Percentiles rank a stretch among this genome's conserved stretches.
Conservation (phyloP, 257 asterid genomes). For the Solanum appendiculatum region DNA sequence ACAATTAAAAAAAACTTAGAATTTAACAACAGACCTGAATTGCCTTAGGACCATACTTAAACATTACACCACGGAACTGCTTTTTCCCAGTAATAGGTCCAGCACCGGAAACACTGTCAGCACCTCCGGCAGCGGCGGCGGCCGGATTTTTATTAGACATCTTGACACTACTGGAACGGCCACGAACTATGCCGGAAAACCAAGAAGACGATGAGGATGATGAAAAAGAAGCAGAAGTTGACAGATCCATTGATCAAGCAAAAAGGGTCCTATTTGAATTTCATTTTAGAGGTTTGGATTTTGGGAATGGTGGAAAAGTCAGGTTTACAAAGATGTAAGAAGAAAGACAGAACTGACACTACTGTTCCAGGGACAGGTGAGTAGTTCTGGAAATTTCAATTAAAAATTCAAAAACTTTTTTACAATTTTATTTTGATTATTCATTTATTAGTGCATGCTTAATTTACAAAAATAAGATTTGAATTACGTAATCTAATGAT, state of each 20-base stretch:
- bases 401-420: not conserved
- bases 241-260: slow-evolving; percentile 36
- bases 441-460: not conserved
- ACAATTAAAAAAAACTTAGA: not conserved
- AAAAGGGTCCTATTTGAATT: not conserved
- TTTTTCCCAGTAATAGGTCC: slow-evolving; percentile 62
- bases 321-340: not conserved
- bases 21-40: slow-evolving; percentile 45
- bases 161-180: slow-evolving; percentile 53
- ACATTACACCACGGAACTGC: slow-evolving; percentile 78
- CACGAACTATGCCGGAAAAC: slow-evolving; percentile 81
- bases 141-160: slow-evolving; percentile 22
- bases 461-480: not conserved
- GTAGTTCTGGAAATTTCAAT: not conserved
- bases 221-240: slow-evolving; percentile 41
- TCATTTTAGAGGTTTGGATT: not conserved
- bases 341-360: not conserved
- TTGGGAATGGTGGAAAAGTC: not conserved
- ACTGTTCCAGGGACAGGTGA: not conserved
- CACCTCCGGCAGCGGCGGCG: slow-evolving; percentile 17
- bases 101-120: slow-evolving; percentile 22
- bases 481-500: too few relatives aligned
- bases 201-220: slow-evolving; percentile 46
- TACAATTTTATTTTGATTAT: not conserved
- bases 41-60: slow-evolving; percentile 71